Evolutionary conservation across 2,329 filamentous ascomycete genomes (phyloP).

Genomic region (Fusarium albosuccineum): DNA sequence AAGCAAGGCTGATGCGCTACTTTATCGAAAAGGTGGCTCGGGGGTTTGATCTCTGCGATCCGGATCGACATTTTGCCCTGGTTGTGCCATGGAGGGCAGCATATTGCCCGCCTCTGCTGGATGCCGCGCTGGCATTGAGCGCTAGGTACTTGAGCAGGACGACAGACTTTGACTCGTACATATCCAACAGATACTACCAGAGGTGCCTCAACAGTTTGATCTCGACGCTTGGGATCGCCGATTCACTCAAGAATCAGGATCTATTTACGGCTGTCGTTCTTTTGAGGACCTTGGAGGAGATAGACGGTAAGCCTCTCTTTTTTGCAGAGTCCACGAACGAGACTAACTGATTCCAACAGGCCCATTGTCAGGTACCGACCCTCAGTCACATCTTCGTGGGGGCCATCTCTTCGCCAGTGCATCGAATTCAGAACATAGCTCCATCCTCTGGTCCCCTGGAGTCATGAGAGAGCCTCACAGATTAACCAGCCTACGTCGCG

Average conservation of each 20-base stretch:
- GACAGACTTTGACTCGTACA: slow-evolving; percentile 1
- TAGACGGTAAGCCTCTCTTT: neutral
- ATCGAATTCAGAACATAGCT: neutral
- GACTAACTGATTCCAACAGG: neutral
- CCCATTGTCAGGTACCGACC: neutral
- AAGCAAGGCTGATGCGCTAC: neutral
- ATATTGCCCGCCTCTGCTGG: neutral
- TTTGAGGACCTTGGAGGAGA: neutral
- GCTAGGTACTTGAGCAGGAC: neutral
- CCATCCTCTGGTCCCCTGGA: neutral
- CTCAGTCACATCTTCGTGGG: neutral
- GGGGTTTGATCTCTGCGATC: neutral
- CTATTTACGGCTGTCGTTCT: neutral
- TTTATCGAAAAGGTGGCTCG: neutral
- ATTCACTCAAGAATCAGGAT: slow-evolving; percentile 4
- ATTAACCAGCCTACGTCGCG: neutral
- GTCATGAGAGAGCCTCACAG: neutral
- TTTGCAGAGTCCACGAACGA: too few relatives aligned
- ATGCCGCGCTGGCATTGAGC: neutral
- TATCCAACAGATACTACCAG: neutral
- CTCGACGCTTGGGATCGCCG: neutral
- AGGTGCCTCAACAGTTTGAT: neutral
- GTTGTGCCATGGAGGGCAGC: neutral
- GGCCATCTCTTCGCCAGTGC: slow-evolving; percentile 1
- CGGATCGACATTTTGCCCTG: neutral